phyloP scores from a whole-genome alignment of 2,329 filamentous ascomycete genomes.

The Lachnellula occidentalis region DNA sequence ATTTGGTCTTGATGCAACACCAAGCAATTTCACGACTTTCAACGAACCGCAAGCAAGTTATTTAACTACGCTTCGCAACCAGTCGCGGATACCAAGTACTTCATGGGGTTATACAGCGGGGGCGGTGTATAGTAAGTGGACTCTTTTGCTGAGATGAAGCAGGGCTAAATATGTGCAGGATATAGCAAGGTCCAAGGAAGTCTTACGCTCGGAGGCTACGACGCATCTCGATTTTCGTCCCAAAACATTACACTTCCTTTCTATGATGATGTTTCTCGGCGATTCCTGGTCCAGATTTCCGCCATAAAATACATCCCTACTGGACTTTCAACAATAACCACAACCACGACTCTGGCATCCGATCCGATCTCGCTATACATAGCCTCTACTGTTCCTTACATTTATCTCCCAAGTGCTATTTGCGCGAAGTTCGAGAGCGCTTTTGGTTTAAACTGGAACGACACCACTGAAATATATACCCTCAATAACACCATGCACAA shows the following conservation, averaged over 20 bases:
- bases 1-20: constrained; percentile 35
- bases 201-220: background rate
- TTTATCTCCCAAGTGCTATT: background rate
- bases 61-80: constrained; percentile 32
- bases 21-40: constrained; percentile 33
- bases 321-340: background rate
- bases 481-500: constrained; percentile 22
- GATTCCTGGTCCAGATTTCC: background rate
- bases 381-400: background rate
- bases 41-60: constrained; percentile 32
- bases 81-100: constrained; percentile 33
- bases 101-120: constrained; percentile 39
- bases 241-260: background rate
- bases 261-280: background rate
- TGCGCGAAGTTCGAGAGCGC: background rate
- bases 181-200: background rate
- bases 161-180: background rate
- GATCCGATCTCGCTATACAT: background rate
- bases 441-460: background rate
- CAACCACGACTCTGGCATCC: background rate
- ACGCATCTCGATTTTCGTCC: background rate
- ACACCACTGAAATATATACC: constrained; percentile 22
- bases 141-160: too few relatives aligned
- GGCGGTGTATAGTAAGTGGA: constrained; percentile 30
- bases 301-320: too few relatives aligned